A percentile compares a stretch with the other conserved stretches of the same genome.
Conservation (phyloP, 176 grass and related monocot genomes). For the Triticum turgidum region DNA sequence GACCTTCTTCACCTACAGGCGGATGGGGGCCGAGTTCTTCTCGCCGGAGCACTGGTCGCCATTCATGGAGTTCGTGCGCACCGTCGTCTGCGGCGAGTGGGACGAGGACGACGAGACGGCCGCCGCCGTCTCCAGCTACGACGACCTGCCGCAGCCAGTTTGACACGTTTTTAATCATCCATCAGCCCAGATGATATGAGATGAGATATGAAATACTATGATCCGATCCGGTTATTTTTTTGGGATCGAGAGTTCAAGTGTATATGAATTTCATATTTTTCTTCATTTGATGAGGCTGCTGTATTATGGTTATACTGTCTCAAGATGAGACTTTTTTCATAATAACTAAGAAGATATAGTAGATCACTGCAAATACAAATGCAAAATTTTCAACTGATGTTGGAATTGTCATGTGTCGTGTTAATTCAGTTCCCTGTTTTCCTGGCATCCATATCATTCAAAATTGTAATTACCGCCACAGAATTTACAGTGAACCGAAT, state of each 20-base stretch:
- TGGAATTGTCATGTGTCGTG: background rate
- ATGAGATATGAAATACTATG: background rate
- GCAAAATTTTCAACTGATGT: background rate
- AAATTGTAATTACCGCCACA: background rate
- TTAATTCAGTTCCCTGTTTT: background rate
- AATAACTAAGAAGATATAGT: background rate
- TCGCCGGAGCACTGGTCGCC: constrained; percentile 86
- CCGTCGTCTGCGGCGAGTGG: constrained; percentile 51
- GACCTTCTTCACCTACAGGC: constrained; percentile 52
- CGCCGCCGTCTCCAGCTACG: background rate
- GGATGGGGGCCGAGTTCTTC: constrained; percentile 82
- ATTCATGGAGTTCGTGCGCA: constrained; percentile 67
- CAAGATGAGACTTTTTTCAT: background rate
- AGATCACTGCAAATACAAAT: background rate
- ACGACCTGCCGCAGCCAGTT: constrained; percentile 30
- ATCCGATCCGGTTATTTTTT: constrained; percentile 25
- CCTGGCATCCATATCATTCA: background rate
- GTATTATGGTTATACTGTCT: background rate
- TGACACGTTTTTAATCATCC: background rate
- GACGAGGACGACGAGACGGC: constrained; percentile 51
- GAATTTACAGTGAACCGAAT: background rate
- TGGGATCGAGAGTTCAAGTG: constrained; percentile 16
- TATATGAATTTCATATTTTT: background rate
- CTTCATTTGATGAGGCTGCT: background rate
- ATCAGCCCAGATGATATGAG: background rate